phyloP scores from a whole-genome alignment of 176 grass and related monocot species.

The Triticum dicoccoides region DNA sequence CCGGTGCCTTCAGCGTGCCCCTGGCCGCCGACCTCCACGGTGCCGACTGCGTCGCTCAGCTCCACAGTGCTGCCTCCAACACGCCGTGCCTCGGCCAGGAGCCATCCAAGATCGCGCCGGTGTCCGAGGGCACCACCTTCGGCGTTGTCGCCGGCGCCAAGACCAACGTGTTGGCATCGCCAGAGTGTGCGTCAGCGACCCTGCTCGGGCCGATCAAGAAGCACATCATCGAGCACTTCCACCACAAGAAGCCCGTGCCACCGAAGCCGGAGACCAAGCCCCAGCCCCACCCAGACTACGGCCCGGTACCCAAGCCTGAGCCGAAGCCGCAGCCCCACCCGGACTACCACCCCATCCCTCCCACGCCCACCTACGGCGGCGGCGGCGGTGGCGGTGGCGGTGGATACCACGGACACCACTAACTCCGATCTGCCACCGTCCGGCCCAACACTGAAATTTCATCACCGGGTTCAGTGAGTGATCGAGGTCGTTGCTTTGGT shows the following conservation, averaged over 20 bases:
- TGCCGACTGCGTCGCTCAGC: slow-evolving; percentile 28
- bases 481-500: neutral
- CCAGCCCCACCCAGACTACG: too few species aligned
- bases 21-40: neutral
- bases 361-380: too few species aligned
- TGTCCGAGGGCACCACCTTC: neutral
- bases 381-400: neutral
- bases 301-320: too few species aligned
- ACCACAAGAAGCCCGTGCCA: too few species aligned
- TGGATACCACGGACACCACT: neutral
- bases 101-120: neutral
- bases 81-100: slow-evolving; percentile 20
- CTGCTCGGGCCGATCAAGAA: too few species aligned
- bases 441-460: neutral
- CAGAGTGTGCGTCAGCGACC: too few species aligned
- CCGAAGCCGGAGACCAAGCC: too few species aligned
- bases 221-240: too few species aligned
- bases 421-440: neutral
- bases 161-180: too few species aligned
- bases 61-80: slow-evolving; percentile 1
- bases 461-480: too few species aligned
- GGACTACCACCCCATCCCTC: too few species aligned
- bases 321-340: too few species aligned
- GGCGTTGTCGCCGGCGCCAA: slow-evolving; percentile 3
- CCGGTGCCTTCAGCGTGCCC: slow-evolving; percentile 30